Evolutionary conservation across 176 grass and related monocot species (phyloP).

Genomic region (Pontederia crassipes): DNA sequence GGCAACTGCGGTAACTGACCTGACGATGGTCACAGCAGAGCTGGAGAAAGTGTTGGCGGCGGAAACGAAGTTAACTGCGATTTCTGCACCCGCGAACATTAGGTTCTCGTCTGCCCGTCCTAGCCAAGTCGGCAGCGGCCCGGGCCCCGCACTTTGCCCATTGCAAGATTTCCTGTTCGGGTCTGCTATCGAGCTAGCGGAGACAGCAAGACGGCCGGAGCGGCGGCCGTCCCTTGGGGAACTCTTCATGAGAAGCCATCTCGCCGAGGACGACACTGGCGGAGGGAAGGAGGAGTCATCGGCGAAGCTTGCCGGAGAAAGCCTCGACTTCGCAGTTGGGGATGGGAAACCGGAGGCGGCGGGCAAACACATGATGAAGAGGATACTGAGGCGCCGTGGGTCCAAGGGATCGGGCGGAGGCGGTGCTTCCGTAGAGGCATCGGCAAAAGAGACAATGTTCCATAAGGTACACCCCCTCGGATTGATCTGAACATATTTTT

Average conservation of each 20-base stretch:
- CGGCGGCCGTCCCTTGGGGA: slow-evolving; percentile 75
- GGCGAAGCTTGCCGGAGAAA: slow-evolving; percentile 3
- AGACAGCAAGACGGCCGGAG: slow-evolving; percentile 27
- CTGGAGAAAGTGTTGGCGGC: slow-evolving; percentile 73
- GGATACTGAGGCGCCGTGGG: slow-evolving; percentile 25
- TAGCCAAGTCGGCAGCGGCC: slow-evolving; percentile 34
- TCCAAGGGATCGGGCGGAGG: slow-evolving; percentile 1
- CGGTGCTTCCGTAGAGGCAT: neutral
- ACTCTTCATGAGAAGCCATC: slow-evolving; percentile 74
- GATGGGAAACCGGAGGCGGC: slow-evolving; percentile 15
- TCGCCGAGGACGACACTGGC: slow-evolving; percentile 23
- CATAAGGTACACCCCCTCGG: slow-evolving; percentile 47
- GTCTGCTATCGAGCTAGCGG: slow-evolving; percentile 46
- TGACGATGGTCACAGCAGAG: slow-evolving; percentile 65
- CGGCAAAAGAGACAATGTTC: slow-evolving; percentile 43
- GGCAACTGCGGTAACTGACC: slow-evolving; percentile 65
- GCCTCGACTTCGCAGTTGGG: neutral
- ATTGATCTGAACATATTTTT: neutral
- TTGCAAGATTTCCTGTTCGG: slow-evolving; percentile 79
- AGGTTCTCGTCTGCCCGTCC: slow-evolving; percentile 19
- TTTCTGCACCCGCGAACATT: neutral
- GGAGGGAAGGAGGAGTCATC: neutral
- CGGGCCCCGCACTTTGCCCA: slow-evolving; percentile 54
- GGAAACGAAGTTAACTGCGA: slow-evolving; percentile 20
- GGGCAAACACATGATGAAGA: slow-evolving; percentile 26